Evolutionary conservation across 2,329 filamentous ascomycete species (phyloP).

Genomic region (Fusarium chuoi): DNA sequence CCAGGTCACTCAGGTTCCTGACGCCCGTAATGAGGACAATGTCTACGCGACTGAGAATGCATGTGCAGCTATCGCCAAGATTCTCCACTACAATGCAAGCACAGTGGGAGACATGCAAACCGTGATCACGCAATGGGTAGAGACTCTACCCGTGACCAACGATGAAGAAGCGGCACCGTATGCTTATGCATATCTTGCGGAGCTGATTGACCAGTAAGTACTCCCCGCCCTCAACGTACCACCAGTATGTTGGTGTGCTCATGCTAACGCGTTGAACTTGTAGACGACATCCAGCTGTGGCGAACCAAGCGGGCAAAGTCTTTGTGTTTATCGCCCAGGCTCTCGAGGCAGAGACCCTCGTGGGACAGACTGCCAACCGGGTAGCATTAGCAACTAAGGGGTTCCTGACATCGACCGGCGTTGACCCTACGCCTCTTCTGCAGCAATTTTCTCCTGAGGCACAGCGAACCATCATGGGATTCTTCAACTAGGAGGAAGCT

Average conservation of each 20-base stretch:
- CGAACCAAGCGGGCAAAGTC: constrained; percentile 79
- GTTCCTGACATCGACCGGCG: constrained; percentile 76
- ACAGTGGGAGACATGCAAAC: constrained; percentile 81
- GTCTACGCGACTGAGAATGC: constrained; percentile 98
- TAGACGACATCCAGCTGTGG: constrained; percentile 87
- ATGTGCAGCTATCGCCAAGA: constrained; percentile 95
- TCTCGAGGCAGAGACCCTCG: constrained; percentile 88
- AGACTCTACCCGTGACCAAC: constrained; percentile 90
- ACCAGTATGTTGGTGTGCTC: not conserved
- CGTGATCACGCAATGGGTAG: constrained; percentile 85
- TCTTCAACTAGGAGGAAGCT: constrained; percentile 70
- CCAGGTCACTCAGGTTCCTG: constrained; percentile 81
- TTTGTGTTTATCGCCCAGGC: constrained; percentile 89
- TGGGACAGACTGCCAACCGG: constrained; percentile 81
- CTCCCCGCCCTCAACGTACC: not conserved
- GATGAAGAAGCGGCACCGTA: constrained; percentile 98
- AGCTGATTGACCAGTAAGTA: constrained; percentile 94
- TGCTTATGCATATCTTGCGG: constrained; percentile 89
- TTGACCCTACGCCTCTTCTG: constrained; percentile 81
- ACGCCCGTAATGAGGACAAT: constrained; percentile 90
- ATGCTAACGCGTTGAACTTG: constrained; percentile 41
- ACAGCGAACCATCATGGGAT: constrained; percentile 81
- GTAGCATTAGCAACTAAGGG: constrained; percentile 83
- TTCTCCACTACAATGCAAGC: constrained; percentile 86
- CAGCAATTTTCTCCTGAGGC: constrained; percentile 81